Percentiles rank a stretch among this genome's conserved stretches.
Conservation (phyloP, 169 alveolate species). For the Neospora caninum region DNA sequence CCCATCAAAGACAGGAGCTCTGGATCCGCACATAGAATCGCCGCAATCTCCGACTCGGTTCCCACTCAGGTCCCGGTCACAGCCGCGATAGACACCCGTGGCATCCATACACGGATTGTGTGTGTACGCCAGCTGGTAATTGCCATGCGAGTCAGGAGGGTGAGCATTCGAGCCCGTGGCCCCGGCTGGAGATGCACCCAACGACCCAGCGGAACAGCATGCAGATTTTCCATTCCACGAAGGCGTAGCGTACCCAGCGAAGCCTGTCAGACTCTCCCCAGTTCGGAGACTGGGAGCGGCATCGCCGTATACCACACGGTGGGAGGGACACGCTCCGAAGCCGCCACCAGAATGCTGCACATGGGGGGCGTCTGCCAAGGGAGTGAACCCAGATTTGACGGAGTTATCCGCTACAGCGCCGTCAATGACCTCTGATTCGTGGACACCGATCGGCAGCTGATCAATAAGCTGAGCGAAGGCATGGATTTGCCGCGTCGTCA, state of each 20-base stretch:
- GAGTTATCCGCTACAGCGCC: constrained; percentile 25
- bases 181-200: neutral
- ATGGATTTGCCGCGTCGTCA: constrained; percentile 44
- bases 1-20: neutral
- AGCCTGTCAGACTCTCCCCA: neutral
- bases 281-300: neutral
- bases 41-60: neutral
- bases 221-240: neutral
- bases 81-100: neutral
- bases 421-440: constrained; percentile 30
- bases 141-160: neutral
- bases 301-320: neutral
- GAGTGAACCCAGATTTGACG: neutral
- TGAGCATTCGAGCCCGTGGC: neutral
- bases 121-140: neutral
- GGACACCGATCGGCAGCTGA: constrained; percentile 47
- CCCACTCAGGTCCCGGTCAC: neutral
- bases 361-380: neutral
- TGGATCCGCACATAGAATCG: neutral
- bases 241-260: neutral
- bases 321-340: neutral
- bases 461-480: constrained; percentile 40
- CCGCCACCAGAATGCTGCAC: neutral
- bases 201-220: neutral
- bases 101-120: neutral